Percentiles rank a stretch among this genome's conserved stretches.
Conservation (phyloP, 1,139 yeast species). For the Tardiomyces blankii region DNA sequence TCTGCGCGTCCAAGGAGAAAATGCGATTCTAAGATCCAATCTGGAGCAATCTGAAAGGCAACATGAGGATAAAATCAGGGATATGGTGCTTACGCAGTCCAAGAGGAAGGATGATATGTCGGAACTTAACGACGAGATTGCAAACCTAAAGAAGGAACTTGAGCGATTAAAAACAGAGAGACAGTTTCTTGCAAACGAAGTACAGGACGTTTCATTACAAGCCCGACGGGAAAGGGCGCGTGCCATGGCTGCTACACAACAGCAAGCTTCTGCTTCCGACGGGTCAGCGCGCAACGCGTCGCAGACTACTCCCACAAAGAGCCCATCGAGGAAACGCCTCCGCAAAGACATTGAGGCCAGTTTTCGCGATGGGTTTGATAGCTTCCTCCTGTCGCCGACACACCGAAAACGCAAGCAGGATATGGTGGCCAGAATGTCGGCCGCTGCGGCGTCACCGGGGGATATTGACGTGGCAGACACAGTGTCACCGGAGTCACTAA, state of each 20-base stretch:
- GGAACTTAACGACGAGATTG: slow-evolving; percentile 29
- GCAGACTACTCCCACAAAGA: slow-evolving; percentile 3
- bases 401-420: slow-evolving; percentile 4
- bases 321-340: slow-evolving; percentile 7
- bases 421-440: slow-evolving; percentile 1
- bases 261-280: not conserved
- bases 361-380: slow-evolving; percentile 18
- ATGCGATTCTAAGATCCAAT: slow-evolving; percentile 61
- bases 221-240: slow-evolving; percentile 11
- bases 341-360: slow-evolving; percentile 15
- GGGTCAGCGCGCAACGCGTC: not conserved
- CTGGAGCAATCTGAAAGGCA: slow-evolving; percentile 38
- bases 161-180: slow-evolving; percentile 59
- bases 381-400: slow-evolving; percentile 1
- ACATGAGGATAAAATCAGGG: slow-evolving; percentile 35
- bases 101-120: not conserved
- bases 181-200: slow-evolving; percentile 44
- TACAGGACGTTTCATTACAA: slow-evolving; percentile 9
- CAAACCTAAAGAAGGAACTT: slow-evolving; percentile 34
- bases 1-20: slow-evolving; percentile 43
- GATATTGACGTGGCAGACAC: not conserved
- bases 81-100: slow-evolving; percentile 29
- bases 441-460: slow-evolving; percentile 3
- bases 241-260: slow-evolving; percentile 6
- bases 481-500: not conserved